Evolutionary conservation across 805 yeast genomes (phyloP), one percentile per base, ranked within the genome.

Genomic region (Barnettozyma populi): DNA sequence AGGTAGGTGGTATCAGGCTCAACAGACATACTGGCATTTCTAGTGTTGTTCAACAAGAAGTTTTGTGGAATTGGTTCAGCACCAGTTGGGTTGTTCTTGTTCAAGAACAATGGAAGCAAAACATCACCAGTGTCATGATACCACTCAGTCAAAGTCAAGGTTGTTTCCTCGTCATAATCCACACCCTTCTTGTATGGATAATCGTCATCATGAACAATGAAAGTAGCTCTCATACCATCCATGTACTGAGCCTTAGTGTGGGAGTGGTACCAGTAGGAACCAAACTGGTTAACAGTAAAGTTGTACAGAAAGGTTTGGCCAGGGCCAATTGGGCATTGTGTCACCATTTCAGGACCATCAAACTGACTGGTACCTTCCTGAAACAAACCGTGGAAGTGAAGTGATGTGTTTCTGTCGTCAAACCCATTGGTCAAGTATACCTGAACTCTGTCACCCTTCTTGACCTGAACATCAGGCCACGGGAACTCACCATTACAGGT

Each of bases 61-160:
- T 72, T 70, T 56, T 86, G 85, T 8, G 99, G 99, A 57, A 94
- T 82, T 44, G 99, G 99, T 71, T 94, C 99, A 39, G 98, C 97
- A 62, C 99, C 99, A 9, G 97, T 88, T 50, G 99, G 99, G 68
- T 94, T 94, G 72, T 74, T 82, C 52, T 82, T 64, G 55, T 70
- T 78, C 72, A 90, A 63, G 71, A 94, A 90, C 34, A 57, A 49
- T 16, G 74, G 70, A 19, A 64, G 69, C 55, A 85, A 71, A 35
- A 67, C 78, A 23, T 71, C 70, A 29, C 83, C 73, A 5, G 60
- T 47, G 10, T 61, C 74, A 64, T 89, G 96, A 71, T 94, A 94
- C 95, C 97, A 90, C 61, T 94, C 99, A 42, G 85, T 72, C 38
- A 94, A 57, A 8, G 86, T 69, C 51, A 92, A 62, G 14, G 76